Evolutionary conservation across 2,329 filamentous ascomycete genomes (phyloP).

Genomic region (Didymella segeticola): DNA sequence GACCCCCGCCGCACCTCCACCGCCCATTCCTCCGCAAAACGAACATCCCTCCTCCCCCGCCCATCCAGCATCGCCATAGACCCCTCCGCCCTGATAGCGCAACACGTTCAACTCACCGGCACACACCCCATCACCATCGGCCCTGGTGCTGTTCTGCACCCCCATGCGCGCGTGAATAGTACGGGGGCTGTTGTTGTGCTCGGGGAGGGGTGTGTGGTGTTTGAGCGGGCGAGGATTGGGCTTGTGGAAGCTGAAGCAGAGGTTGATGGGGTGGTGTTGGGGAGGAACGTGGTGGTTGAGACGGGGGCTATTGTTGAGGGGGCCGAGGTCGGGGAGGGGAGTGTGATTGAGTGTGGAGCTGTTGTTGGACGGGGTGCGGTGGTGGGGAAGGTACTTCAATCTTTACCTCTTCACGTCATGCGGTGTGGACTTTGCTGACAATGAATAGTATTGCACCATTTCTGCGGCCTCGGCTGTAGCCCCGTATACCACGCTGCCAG

Average conservation of each 20-base stretch:
- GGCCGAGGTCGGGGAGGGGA: slow-evolving; percentile 47
- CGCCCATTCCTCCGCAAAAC: slow-evolving; percentile 38
- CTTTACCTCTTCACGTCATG: not conserved
- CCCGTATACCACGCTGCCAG: slow-evolving; percentile 49
- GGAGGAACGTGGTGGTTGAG: slow-evolving; percentile 54
- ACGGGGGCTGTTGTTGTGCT: slow-evolving; percentile 52
- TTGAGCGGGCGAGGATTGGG: slow-evolving; percentile 64
- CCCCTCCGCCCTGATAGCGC: slow-evolving; percentile 55
- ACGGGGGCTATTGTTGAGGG: slow-evolving; percentile 51
- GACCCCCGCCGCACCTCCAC: slow-evolving; percentile 39
- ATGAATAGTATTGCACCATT: slow-evolving; percentile 53
- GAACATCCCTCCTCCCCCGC: slow-evolving; percentile 47
- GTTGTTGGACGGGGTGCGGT: slow-evolving; percentile 42
- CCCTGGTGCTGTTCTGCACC: slow-evolving; percentile 82
- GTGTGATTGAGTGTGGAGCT: slow-evolving; percentile 42
- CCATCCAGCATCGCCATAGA: slow-evolving; percentile 52
- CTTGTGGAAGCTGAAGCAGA: slow-evolving; percentile 18
- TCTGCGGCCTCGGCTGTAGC: slow-evolving; percentile 46
- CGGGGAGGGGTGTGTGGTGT: slow-evolving; percentile 70
- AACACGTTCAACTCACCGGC: slow-evolving; percentile 64
- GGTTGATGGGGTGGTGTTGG: slow-evolving; percentile 46
- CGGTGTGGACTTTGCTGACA: not conserved
- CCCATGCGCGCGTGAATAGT: slow-evolving; percentile 66
- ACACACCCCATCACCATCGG: slow-evolving; percentile 80
- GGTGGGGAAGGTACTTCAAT: slow-evolving; percentile 56